These are phyloP conservation scores for Nematocida displodere DNA, from an alignment of 371 early-diverging fungal genomes.

Conservation along the genomic window DNA sequence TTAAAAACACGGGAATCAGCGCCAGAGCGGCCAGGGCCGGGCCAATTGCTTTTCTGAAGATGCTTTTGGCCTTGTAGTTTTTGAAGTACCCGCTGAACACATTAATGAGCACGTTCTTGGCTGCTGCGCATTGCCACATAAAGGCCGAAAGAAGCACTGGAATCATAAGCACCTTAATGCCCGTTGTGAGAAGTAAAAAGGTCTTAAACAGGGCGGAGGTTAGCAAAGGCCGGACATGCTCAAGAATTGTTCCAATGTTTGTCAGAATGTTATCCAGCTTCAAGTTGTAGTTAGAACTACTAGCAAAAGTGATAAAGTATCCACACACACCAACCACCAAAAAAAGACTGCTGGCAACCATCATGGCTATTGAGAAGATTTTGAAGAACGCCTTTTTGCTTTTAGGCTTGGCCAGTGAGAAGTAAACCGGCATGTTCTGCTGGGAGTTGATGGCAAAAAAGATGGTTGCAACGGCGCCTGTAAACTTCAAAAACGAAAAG, in stretches of 20 bases:
- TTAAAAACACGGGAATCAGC: background rate
- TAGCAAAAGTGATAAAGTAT: background rate
- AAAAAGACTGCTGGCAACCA: background rate
- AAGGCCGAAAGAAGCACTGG: background rate
- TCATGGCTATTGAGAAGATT: background rate
- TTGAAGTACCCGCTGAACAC: background rate
- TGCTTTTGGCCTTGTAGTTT: background rate
- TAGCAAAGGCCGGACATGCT: background rate
- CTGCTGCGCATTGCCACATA: background rate
- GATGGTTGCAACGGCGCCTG: background rate
- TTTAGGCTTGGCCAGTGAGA: background rate
- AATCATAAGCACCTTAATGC: background rate
- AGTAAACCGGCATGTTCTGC: conserved; percentile 1
- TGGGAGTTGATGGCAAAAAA: conserved; percentile 11
- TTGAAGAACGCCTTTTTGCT: background rate
- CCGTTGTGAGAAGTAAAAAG: background rate
- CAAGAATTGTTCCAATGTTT: background rate
- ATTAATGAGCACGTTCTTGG: background rate
- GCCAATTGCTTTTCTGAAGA: background rate
- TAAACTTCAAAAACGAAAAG: background rate
- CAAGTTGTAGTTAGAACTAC: background rate
- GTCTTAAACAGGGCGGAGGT: background rate
- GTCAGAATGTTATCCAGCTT: background rate
- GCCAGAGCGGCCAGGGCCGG: background rate
- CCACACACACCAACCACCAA: background rate